A percentile compares a stretch with the other conserved stretches of the same genome.
These are phyloP conservation scores for Acidomyces sp. DNA, from an alignment of 495 filamentous ascomycete species.

Conservation along the genomic window DNA sequence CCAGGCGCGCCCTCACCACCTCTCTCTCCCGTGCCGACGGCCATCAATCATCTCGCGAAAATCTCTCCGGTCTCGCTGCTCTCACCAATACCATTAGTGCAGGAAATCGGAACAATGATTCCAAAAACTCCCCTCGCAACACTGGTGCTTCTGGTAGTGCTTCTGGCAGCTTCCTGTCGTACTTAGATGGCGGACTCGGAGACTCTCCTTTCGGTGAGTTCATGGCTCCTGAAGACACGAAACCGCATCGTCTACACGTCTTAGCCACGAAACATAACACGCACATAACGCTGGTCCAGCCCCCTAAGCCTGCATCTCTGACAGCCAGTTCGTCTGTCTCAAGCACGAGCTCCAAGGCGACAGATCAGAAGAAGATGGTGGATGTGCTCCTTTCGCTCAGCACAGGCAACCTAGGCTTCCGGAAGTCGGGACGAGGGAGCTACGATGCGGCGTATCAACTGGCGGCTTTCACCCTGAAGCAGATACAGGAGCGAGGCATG, in stretches of 20 bases:
- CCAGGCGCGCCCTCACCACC: constrained; percentile 4
- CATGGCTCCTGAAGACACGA: constrained; percentile 10
- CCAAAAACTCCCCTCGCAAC: background rate
- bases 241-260: constrained; percentile 75
- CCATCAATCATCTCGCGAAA: background rate
- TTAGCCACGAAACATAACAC: constrained; percentile 83
- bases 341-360: constrained; percentile 1
- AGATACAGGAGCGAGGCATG: constrained; percentile 62
- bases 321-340: constrained; percentile 1
- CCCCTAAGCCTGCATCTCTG: constrained; percentile 40
- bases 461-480: constrained; percentile 58
- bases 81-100: background rate
- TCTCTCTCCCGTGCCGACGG: constrained; percentile 1
- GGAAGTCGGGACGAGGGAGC: constrained; percentile 57
- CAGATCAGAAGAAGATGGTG: constrained; percentile 18
- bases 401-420: constrained; percentile 75
- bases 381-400: constrained; percentile 61
- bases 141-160: background rate
- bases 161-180: constrained; percentile 2
- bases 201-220: too few species aligned
- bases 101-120: background rate
- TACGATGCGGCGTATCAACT: constrained; percentile 95
- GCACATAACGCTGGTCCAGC: constrained; percentile 73
- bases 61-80: background rate
- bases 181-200: background rate